Base-by-base conservation (phyloP, 345 rosid species). In the Murraya koenigii region DNA sequence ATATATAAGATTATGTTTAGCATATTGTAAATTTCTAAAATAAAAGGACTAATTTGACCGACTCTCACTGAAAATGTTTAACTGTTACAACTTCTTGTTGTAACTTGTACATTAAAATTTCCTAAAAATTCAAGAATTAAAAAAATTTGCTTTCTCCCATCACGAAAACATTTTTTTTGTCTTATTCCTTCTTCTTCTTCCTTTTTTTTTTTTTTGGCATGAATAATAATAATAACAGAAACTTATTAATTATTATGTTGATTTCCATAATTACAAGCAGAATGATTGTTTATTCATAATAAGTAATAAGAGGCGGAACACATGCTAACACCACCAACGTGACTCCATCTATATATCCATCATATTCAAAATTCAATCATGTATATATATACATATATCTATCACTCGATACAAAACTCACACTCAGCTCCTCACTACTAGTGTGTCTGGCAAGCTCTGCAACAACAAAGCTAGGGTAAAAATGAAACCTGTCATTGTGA, bases 401-500 rank as follows among this genome's bases (percentile, higher is more conserved):
- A 3, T 14, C 17, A 3, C 49, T 44, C 13, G 49, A 26, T 8
- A 9, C 23, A 19, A 8, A 30, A 4, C 72, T 44, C 44, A 75
- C 59, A 28, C 30, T 6, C 36, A 44, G 49, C 49, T 44, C 49
- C 49, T 44, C 17, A 44, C 49, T 13, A 44, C 17, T 13, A 11
- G 49, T 44, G 49, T 44, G 49, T 44, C 13, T 44, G 1, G 22
- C 28, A 9, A 3, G 20, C 49, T 22, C 49, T 66, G 70, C 39
- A 28, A 11, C 20, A 13, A 36, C 66, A 36, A 35, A 28, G 30
- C 44, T 8, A 1, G 10, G 41, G 4, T 36, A 14, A 61, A 32
- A 25, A 68, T 25, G 10, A 54, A 23, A 17, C 75, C 68, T 49
- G 59, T 78, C 49, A 77, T 84, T 23, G 74, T 78, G 35, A 74